Evolutionary conservation across 257 asterid genomes (phyloP), one percentile per base, ranked within the genome.

Genomic region (Nicotiana benthamiana): DNA sequence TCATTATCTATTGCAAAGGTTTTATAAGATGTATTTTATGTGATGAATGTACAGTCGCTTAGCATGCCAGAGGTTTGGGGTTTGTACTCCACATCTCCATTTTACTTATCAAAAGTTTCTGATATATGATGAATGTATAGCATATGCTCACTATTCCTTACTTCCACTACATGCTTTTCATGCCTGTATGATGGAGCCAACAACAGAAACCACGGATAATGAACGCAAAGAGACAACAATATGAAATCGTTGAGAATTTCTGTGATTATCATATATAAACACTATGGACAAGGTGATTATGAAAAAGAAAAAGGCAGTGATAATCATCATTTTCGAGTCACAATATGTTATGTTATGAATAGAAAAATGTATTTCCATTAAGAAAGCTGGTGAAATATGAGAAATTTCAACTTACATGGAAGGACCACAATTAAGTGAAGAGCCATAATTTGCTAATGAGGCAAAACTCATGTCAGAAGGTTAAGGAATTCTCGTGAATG

Each of bases 391-490:
- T 70, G 76, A 40, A 66, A 68, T 68, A 30, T 43, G 59, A 17
- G 13, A 70, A 40, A 70, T 22, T 70, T 70, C 77, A 43, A 43
- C 57, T 43, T 70, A 70, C 59, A 22, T 6, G 57, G 11, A 70
- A 20, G 77, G 77, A 70, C 57, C 57, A 43, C 77, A 12, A 70
- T 36, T 36, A 70, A 70, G 59, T 43, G 17, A 20, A 20, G 57
- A 70, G 32, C 57, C 56, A 70, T 13, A 43, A 70, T 70, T 20
- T 20, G 34, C 77, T 43, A 70, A 43, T 43, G 77, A 70, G 34
- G 46, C 34, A 70, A 70, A 70, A 56, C 30, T 67, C 30, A 67
- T 67, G 75, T 36, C 77, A 70, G 77, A 43, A 68, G 34, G 77
- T 12, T 43, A 43, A 70, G 56, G 28, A 68, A 68, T 20, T 68